A percentile compares a stretch with the other conserved stretches of the same genome.
These are phyloP conservation scores for Ampelomyces quisqualis DNA, from an alignment of 2,329 filamentous ascomycete species.

Conservation along the genomic window DNA sequence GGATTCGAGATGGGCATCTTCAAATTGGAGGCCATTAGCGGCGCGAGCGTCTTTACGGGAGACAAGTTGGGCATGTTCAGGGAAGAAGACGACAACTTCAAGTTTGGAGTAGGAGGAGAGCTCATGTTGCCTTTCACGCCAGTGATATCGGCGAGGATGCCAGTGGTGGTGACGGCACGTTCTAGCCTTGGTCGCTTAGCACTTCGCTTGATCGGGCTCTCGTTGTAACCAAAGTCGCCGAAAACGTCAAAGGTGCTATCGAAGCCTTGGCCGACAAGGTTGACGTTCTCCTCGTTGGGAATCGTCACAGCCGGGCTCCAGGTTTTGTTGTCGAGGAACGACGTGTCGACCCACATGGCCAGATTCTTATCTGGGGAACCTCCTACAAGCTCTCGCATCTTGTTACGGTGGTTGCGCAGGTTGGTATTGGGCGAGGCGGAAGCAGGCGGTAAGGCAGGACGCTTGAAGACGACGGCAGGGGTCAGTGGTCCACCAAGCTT, in stretches of 20 bases:
- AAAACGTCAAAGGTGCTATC: conserved; percentile 65
- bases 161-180: conserved; percentile 62
- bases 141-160: conserved; percentile 62
- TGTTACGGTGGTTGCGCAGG: conserved; percentile 80
- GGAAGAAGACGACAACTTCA: conserved; percentile 39
- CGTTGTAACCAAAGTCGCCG: conserved; percentile 49
- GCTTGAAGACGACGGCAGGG: conserved; percentile 78
- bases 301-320: conserved; percentile 70
- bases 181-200: conserved; percentile 62
- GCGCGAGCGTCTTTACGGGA: conserved; percentile 33
- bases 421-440: conserved; percentile 94
- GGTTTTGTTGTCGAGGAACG: conserved; percentile 40
- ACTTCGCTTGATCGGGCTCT: conserved; percentile 66
- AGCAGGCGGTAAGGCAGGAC: conserved; percentile 62
- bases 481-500: conserved; percentile 63
- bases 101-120: conserved; percentile 39
- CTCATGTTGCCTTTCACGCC: conserved; percentile 53
- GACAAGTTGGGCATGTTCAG: conserved; percentile 41
- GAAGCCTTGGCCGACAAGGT: conserved; percentile 52
- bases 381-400: conserved; percentile 71
- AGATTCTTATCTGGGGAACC: conserved; percentile 69
- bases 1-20: conserved; percentile 32
- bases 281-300: conserved; percentile 58
- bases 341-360: conserved; percentile 56
- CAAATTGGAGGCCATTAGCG: conserved; percentile 32